Evolutionary conservation across 148 eudicot genomes (phyloP), one percentile per base, ranked within the genome.

Genomic region (Heliosperma pusillum): DNA sequence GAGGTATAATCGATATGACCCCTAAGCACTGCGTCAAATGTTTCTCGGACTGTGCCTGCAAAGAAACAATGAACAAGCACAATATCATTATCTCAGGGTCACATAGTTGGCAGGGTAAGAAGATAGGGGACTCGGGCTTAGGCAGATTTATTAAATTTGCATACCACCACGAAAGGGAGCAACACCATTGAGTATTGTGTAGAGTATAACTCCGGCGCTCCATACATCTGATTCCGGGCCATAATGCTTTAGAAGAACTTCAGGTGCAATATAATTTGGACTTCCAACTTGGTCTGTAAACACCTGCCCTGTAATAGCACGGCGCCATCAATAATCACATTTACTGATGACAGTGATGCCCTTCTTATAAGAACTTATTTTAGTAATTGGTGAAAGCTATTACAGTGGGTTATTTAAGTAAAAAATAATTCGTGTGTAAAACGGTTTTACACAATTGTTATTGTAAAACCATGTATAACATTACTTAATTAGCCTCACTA

Each of bases 181-280:
- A 77, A 10, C 4, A 11, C 66, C 33, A 61, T 19, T 61, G 17
- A 61, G 66, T 17, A 61, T 25, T 26, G 5, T 77, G 29, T 70
- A 77, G 30, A 77, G 69, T 22, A 77, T 69, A 69, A 77, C 72
- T 7, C 79, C 74, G 62, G 42, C 79, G 44, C 74, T 77, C 79
- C 79, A 77, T 20, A 70, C 74, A 70, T 77, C 74, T 21, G 58
- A 69, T 60, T 70, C 79, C 20, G 69, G 79, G 15, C 74, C 79
- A 69, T 77, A 77, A 20, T 19, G 15, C 69, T 70, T 60, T 22
- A 33, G 21, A 21, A 77, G 27, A 17, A 77, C 79, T 60, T 77
- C 79, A 24, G 79, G 79, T 0, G 79, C 79, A 36, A 44, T 60
- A 60, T 70, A 77, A 29, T 24, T 24, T 1, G 74, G 69, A 42